Percentiles rank a stretch among this genome's conserved stretches.
Evolutionary conservation across 768 basidiomycete genomes (phyloP).

Genomic region (Kwoniella sp.): DNA sequence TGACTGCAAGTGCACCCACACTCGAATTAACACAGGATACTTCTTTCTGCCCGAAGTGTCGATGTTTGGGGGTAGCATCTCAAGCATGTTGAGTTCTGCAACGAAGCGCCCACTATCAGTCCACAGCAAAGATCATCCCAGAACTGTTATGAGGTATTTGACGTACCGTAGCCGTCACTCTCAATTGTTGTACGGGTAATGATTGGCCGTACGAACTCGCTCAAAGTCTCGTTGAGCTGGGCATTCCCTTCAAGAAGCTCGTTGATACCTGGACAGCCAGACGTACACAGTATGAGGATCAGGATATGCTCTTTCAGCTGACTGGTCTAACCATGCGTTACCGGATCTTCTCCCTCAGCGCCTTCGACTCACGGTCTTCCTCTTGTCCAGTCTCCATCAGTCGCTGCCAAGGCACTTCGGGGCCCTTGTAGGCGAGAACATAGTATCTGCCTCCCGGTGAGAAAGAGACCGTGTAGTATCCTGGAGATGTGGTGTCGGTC

Average conservation of each 20-base stretch:
- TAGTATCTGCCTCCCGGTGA: constrained; percentile 87
- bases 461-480: constrained; percentile 71
- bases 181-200: constrained; percentile 71
- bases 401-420: constrained; percentile 83
- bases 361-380: constrained; percentile 15
- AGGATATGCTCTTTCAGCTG: background rate
- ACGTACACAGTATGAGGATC: constrained; percentile 1
- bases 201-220: constrained; percentile 71
- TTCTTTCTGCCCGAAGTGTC: constrained; percentile 93
- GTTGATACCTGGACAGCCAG: constrained; percentile 59
- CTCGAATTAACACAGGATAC: constrained; percentile 89
- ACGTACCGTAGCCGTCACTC: constrained; percentile 77
- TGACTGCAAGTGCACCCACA: constrained; percentile 61
- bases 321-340: no score
- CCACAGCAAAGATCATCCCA: constrained; percentile 24
- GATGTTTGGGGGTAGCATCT: constrained; percentile 87
- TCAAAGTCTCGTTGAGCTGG: constrained; percentile 66
- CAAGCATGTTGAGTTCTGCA: constrained; percentile 82
- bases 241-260: constrained; percentile 74
- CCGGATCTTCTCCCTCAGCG: background rate
- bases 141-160: background rate
- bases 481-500: constrained; percentile 55
- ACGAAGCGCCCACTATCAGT: background rate
- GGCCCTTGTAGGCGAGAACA: constrained; percentile 75
- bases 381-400: constrained; percentile 62